Evolutionary conservation across 108 stramenopile genomes (phyloP).

Genomic region (Pseudonitzschia delicatissima): DNA sequence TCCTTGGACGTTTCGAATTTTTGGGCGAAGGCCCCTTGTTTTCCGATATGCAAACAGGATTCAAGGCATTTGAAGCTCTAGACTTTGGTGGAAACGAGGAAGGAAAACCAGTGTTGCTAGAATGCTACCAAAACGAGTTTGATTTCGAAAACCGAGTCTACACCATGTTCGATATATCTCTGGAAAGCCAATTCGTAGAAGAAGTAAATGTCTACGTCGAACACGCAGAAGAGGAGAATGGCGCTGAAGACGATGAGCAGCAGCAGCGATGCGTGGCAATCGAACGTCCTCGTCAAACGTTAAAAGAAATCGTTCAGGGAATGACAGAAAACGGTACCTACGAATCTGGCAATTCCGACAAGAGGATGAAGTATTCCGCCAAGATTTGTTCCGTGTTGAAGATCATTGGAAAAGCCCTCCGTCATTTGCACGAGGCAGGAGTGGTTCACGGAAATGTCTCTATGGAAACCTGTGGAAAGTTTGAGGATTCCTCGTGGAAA

Average conservation of each 20-base stretch:
- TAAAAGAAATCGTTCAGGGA: constrained; percentile 59
- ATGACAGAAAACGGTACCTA: constrained; percentile 61
- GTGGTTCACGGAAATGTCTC: constrained; percentile 69
- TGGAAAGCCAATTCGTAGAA: constrained; percentile 51
- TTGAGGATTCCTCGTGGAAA: constrained; percentile 65
- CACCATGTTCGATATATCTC: constrained; percentile 16
- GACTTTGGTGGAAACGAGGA: constrained; percentile 47
- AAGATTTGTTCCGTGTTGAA: constrained; percentile 60
- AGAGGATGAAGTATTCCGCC: constrained; percentile 52
- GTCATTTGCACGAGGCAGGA: constrained; percentile 54
- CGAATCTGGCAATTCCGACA: constrained; percentile 30
- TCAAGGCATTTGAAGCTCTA: constrained; percentile 64
- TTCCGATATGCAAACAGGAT: constrained; percentile 19
- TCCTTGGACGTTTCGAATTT: constrained; percentile 76
- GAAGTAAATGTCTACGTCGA: constrained; percentile 39
- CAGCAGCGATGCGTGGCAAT: constrained; percentile 57
- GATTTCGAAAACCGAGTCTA: constrained; percentile 45
- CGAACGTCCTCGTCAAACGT: constrained; percentile 48
- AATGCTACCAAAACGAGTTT: constrained; percentile 54
- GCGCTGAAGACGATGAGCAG: constrained; percentile 10
- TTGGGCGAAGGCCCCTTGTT: constrained; percentile 31
- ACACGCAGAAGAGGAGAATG: constrained; percentile 35
- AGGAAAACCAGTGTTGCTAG: constrained; percentile 55
- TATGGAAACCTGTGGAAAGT: constrained; percentile 62
- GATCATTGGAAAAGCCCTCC: constrained; percentile 56